Base-by-base conservation (phyloP, 768 basidiomycete genomes). In the Calocybe indica region DNA sequence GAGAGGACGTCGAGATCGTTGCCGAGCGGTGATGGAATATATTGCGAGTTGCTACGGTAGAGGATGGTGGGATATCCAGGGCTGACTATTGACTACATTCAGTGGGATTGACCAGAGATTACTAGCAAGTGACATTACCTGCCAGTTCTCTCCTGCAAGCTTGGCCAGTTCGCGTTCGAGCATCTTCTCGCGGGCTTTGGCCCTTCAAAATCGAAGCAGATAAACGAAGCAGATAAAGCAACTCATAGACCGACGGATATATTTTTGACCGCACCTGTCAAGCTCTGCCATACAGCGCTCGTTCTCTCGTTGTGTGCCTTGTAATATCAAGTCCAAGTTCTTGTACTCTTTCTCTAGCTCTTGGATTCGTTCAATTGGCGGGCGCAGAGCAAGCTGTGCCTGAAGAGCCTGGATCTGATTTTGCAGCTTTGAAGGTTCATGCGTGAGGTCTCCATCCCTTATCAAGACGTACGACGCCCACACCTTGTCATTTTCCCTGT, bases 251-350 rank as follows among this genome's bases (percentile, higher is more conserved):
- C 35, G 8, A 44, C 10, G 40, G 11, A 42, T 37, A 31, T 10
- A 12, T 29, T 37, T 40, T 10, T 41, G 9, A 15, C n/a, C 70
- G 43, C 48, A 83, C 85, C 83, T 73, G 47, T 91, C 88, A 2
- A 89, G 70, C 49, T 90, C 87, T 0, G 78, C 72, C 89, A 92
- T 91, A 52, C 83, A 85, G 42, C 84, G 73, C 55, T 91, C 88
- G 56, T 92, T 92, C 68, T 92, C 90, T 43, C 88, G 70, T 53
- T 90, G 88, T 0, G 89, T 91, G 0, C 88, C 89, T 50, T 86
- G 79, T 0, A 90, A 64, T 3, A 92, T 69, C 12, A 92, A 69
- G 35, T 90, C 89, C 1, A 90, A 68, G 48, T 86, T 84, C 55
- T 80, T 80, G 56, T 82, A 81, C 54, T 91, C 89, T 57, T 79